These are phyloP conservation scores for Ascochyta koolunga DNA, from an alignment of 2,329 filamentous ascomycete genomes.

Conservation along the genomic window DNA sequence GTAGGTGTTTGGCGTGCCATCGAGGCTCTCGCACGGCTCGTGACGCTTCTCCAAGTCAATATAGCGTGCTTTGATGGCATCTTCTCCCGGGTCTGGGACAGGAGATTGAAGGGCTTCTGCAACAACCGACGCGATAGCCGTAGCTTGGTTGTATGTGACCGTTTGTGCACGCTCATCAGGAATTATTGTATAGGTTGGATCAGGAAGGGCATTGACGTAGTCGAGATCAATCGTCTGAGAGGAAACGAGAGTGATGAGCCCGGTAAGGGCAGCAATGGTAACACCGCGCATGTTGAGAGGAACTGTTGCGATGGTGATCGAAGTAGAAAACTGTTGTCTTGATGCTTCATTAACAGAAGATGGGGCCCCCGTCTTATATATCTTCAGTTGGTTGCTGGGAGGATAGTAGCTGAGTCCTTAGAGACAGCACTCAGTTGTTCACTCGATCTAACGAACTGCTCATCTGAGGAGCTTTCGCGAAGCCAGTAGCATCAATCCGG, in stretches of 20 bases:
- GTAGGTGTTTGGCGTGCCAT: neutral
- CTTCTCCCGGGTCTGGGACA: neutral
- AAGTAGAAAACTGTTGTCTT: no score
- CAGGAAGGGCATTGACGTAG: neutral
- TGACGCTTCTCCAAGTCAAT: neutral
- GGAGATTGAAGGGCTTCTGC: neutral
- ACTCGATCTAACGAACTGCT: no score
- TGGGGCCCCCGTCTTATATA: no score
- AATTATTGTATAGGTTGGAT: neutral
- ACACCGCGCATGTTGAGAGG: neutral
- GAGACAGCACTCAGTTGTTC: no score
- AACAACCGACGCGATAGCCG: neutral
- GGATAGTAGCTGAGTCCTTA: no score
- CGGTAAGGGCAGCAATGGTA: neutral
- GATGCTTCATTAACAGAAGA: no score
- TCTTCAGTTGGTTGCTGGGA: no score
- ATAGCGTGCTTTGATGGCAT: neutral
- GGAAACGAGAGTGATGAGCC: neutral
- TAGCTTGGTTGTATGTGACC: neutral
- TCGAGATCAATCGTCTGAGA: neutral
- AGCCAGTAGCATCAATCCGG: no score
- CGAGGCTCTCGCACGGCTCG: neutral
- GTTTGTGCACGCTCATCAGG: slow-evolving; percentile 3
- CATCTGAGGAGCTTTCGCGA: no score
- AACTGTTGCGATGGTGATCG: neutral